Evolutionary conservation across 2,329 filamentous ascomycete species (phyloP).

Genomic region (Gnomoniopsis sp.): DNA sequence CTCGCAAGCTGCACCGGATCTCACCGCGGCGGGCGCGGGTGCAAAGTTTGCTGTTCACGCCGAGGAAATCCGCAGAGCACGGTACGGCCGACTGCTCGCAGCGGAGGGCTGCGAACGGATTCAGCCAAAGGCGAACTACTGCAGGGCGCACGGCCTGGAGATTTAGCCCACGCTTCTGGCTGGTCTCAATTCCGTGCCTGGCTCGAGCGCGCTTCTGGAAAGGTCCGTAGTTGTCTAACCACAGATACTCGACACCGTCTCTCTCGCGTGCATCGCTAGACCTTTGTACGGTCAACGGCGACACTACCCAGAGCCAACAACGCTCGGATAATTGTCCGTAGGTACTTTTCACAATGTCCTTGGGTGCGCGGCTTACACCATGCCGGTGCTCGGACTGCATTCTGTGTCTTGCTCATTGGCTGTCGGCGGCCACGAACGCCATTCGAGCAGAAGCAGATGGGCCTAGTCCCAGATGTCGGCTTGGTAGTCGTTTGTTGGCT

Average conservation of each 20-base stretch:
- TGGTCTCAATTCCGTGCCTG: neutral
- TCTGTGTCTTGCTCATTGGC: conserved; percentile 13
- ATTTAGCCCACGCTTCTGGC: too few species aligned
- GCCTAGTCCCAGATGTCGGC: neutral
- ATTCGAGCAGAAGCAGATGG: neutral
- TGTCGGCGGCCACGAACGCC: neutral
- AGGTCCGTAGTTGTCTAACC: too few species aligned
- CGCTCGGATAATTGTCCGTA: neutral
- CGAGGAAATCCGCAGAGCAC: neutral
- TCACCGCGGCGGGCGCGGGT: too few species aligned
- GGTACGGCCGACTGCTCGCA: neutral
- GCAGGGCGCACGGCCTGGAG: neutral
- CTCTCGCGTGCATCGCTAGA: neutral
- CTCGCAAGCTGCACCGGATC: neutral
- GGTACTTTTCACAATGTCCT: neutral
- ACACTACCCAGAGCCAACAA: too few species aligned
- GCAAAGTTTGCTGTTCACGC: neutral
- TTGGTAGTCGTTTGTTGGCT: conserved; percentile 1
- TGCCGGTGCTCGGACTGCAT: neutral
- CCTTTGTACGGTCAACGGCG: too few species aligned
- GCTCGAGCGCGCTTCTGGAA: neutral
- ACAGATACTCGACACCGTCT: too few species aligned
- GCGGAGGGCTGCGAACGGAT: neutral
- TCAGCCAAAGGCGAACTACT: conserved; percentile 1
- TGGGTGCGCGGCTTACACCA: neutral